Evolutionary conservation across 805 yeast genomes (phyloP), one percentile per base, ranked within the genome.

Genomic region (Starmerella gropengiesseri): DNA sequence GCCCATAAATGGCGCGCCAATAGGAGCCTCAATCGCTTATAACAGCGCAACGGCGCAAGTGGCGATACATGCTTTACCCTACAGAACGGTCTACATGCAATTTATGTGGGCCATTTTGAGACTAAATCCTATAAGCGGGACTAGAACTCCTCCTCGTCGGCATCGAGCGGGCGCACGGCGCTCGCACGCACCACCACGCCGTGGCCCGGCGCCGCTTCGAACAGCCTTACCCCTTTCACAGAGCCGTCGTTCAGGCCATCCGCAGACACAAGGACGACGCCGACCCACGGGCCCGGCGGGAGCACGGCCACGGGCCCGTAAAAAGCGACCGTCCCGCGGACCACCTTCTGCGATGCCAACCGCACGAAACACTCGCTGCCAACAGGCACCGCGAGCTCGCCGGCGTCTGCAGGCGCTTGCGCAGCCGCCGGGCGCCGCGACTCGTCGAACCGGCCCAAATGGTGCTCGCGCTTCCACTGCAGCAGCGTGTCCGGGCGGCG

Each of bases 161-260:
- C 78, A 45, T 78, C 81, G 1, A 93, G 87, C 5, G 77, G 73
- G 46, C 77, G 78, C 3, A 87, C 77, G 40, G 67, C 70, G 9
- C 59, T 61, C 0, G 95, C 93, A 46, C 73, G 73, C 12, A 86
- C 74, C 59, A 89, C 84, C 5, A 85, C 76, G 5, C 96, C 96
- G 54, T 82, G 77, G 17, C 70, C 70, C 0, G 54, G 55, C 5
- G 55, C 55, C 25, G 85, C 74, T 4, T 63, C 55, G 56, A 89
- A 87, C 49, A 81, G 71, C 27, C 67, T 54, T 1, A 52, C 57
- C 0, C 83, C 86, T 27, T 75, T 73, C 30, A 85, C 64, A 17
- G 74, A 62, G 0, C 97, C 97, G 55, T 84, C 75, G 55, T 87
- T 84, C 59, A 81, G 84, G 5, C 97, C 97, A 7, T 73, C 71